Base-by-base conservation (phyloP, 2,329 filamentous ascomycete genomes). In the Sclerotinia minor region DNA sequence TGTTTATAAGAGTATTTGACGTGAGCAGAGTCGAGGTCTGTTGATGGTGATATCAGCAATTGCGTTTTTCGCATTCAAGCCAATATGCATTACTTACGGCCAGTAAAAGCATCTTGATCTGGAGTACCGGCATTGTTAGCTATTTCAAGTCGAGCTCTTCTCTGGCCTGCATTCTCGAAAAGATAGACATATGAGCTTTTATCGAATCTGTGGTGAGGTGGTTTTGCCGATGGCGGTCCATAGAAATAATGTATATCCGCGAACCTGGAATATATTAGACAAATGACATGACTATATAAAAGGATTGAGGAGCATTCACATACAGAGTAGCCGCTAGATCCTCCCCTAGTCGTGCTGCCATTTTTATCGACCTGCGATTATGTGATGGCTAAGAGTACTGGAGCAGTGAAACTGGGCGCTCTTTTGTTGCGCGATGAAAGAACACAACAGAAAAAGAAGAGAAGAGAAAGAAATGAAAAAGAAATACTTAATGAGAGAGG, bases 161-260 rank as follows among this genome's bases (percentile, higher is more conserved):
- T 83, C 72, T 89, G 85, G 69, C 81, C 82, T 17, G 89, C 84
- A 76, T 92, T 90, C 78, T 93, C 89, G 77, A 92, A 93, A 7
- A 94, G 81, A 76, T 94, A 94, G 68, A 94, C 85, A 77, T 94
- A 94, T 9, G 90, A 93, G 58, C 88, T 85, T 77, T 90, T 91
- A 78, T 92, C 89, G 78, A 94, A 94, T 64, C 91, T 87, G 78
- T 94, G 89, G 77, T 94, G 91, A n/a, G 84, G 86, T 41, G 91
- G 90, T 67, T 84, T 87, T 67, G 84, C 82, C 7, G 83, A 83
- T 2, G 89, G 87, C n/a, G 87, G 84, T 35, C 85, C 84, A 79
- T 93, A 92, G 79, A 88, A 92, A 79, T 93, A 94, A 78, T 94
- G 91, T 65, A 93, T 77, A 75, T 94, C 91, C 71, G 86, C 89